Evolutionary conservation across 805 yeast genomes (phyloP), one percentile per base, ranked within the genome.

Genomic region (Diddensiella transvaalensis): DNA sequence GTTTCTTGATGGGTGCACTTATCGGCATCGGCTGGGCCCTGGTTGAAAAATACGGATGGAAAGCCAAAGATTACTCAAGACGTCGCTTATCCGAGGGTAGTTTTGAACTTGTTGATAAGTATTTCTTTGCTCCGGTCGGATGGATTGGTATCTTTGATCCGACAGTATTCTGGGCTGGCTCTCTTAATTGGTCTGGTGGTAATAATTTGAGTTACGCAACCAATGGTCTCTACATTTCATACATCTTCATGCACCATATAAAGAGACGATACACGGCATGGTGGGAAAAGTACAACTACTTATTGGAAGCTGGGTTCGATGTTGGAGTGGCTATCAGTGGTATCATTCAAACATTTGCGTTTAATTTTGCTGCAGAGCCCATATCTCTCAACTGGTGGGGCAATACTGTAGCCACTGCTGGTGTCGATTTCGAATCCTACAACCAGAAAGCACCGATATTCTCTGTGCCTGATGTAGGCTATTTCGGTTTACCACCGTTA

Each of bases 331-430:
- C 78, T 1, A 69, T 73, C 51, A 68, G 76, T 49, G 77, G 77
- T 0, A 58, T 76, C 40, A 40, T 74, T 40, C 69, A 72, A 18
- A 74, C 76, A 56, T 72, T 74, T 55, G 63, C 72, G 0, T 71
- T 72, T 3, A 70, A 66, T 49, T 78, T 72, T 57, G 71, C 76
- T 41, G 66, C 69, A 2, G 68, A 57, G n/a, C 56, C 56, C 5
- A 39, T 72, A 2, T 56, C 71, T 26, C 39, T 73, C 3, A 17
- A 19, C 11, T 52, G 88, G 88, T 83, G 88, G 88, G 88, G 88
- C 1, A 81, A 80, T 49, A 29, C 23, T 10, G 54, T 46, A 3
- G 21, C 50, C n/a, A 42, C 47, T 10, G 38, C 47, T 38, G 47
- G 43, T 32, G 38, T 47, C 15, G 47, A 47, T 33, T 42, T n/a